These are phyloP conservation scores for Fusarium sp. DNA, from an alignment of 2,329 filamentous ascomycete genomes.

Conservation along the genomic window DNA sequence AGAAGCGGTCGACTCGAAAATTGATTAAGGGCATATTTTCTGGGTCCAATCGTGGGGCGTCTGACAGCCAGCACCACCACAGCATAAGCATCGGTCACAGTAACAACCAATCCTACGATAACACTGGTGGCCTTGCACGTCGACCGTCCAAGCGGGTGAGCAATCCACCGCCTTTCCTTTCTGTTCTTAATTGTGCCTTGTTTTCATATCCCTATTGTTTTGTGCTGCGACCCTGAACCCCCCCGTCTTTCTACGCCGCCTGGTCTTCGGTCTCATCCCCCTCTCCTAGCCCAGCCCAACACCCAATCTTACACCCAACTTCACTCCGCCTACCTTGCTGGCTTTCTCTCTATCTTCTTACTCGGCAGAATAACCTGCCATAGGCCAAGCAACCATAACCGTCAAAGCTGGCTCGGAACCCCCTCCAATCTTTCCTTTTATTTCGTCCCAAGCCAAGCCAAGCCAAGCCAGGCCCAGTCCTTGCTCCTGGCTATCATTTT, in stretches of 20 bases:
- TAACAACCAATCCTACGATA: slow-evolving; percentile 58
- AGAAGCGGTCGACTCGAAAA: slow-evolving; percentile 65
- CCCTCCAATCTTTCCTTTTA: slow-evolving; percentile 42
- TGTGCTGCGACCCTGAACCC: slow-evolving; percentile 33
- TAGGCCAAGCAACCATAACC: slow-evolving; percentile 36
- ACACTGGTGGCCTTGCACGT: slow-evolving; percentile 61
- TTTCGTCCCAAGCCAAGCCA: slow-evolving; percentile 43
- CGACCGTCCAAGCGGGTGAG: slow-evolving; percentile 69
- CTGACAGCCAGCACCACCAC: slow-evolving; percentile 47
- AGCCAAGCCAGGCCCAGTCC: slow-evolving; percentile 24
- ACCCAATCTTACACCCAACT: slow-evolving; percentile 29
- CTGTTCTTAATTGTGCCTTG: slow-evolving; percentile 53
- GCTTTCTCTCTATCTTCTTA: slow-evolving; percentile 8
- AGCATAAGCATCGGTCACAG: slow-evolving; percentile 47
- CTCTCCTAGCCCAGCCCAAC: slow-evolving; percentile 34
- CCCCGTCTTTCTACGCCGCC: slow-evolving; percentile 13
- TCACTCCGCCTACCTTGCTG: slow-evolving; percentile 24
- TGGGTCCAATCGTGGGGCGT: slow-evolving; percentile 52
- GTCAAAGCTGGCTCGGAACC: slow-evolving; percentile 31
- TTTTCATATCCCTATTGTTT: slow-evolving; percentile 23
- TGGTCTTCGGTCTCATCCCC: slow-evolving; percentile 16
- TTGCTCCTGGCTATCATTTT: slow-evolving; percentile 33
- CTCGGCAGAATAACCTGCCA: slow-evolving; percentile 28
- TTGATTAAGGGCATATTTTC: slow-evolving; percentile 67
- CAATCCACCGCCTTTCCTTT: slow-evolving; percentile 58